phyloP scores from a whole-genome alignment of 2,329 filamentous ascomycete species.

The Fusarium sp. region DNA sequence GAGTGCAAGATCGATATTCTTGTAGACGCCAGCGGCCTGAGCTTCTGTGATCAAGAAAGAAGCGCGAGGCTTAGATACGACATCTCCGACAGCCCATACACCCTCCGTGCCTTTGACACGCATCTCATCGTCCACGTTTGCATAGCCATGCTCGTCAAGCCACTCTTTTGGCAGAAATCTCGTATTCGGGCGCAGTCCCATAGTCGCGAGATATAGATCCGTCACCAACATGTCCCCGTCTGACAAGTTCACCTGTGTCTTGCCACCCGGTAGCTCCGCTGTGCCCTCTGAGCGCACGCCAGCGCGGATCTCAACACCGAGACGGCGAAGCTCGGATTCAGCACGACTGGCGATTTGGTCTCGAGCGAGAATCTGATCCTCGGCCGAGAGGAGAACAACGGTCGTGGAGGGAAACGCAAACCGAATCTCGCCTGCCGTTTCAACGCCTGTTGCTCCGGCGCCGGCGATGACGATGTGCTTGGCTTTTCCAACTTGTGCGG shows the following conservation, averaged over 20 bases:
- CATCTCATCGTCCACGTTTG: constrained; percentile 61
- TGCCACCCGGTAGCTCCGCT: constrained; percentile 51
- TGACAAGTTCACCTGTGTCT: constrained; percentile 59
- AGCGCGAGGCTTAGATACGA: constrained; percentile 61
- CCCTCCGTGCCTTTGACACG: constrained; percentile 55
- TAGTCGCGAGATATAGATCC: constrained; percentile 66
- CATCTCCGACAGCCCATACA: constrained; percentile 64
- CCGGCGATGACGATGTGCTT: constrained; percentile 65
- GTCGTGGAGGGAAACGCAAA: constrained; percentile 61
- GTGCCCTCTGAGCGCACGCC: constrained; percentile 53
- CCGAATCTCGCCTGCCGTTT: constrained; percentile 63
- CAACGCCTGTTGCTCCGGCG: constrained; percentile 64
- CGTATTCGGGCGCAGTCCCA: constrained; percentile 64
- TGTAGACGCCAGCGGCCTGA: constrained; percentile 62
- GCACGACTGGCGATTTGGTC: constrained; percentile 56
- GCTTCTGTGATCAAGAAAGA: constrained; percentile 69
- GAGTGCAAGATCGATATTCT: constrained; percentile 61
- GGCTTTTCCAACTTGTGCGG: constrained; percentile 55
- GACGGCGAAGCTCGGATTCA: constrained; percentile 59
- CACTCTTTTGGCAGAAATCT: constrained; percentile 58
- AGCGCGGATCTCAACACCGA: constrained; percentile 60
- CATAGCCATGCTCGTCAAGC: constrained; percentile 56
- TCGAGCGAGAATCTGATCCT: constrained; percentile 54
- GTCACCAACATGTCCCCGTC: constrained; percentile 59
- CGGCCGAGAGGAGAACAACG: constrained; percentile 58